Evolutionary conservation across 78 protist genomes (phyloP), one percentile per base, ranked within the genome.

Genomic region (Dictyostelium brefeldianum): DNA sequence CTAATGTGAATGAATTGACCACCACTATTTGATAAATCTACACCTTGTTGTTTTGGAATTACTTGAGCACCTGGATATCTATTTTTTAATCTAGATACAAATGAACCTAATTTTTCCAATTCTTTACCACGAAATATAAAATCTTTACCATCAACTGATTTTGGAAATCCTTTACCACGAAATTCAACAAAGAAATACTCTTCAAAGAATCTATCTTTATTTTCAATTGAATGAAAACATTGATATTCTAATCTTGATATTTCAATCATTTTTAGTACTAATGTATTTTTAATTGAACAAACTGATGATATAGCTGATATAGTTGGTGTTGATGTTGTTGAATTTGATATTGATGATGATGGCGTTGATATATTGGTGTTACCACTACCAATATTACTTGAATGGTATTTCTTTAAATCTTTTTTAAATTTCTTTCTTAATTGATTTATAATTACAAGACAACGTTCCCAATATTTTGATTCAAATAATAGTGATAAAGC

Each of bases 181-280:
- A 90, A 90, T 51, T 90, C 95, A n/a, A 90, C 95, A 50, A 90
- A 81, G 81, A 90, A 90, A 71, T 78, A 90, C 36, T 90, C 95
- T 54, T 90, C 95, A 50, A 90, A 90, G 56, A 90, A 90, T 71
- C 95, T 90, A 46, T 90, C 95, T 64, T 81, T 90, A 17, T 65
- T 51, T n/a, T 90, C 95, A 25, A 71, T 71, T 14, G 92, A 85
- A 46, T 85, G 29, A 59, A 74, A 85, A 85, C 92, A 85, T 53
- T 78, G 48, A 74, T 74, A 36, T 59, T 85, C 92, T 48, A 74
- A 41, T 74, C 74, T 75, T 64, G 78, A 85, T 12, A 75, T 43
- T 67, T 67, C 75, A 31, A 67, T 67, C 75, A 67, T 67, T 67
- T 67, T 67, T 25, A 65, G 43, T 22, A 48, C 48, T 29, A 71